These are phyloP conservation scores for Fraxinus ornus DNA, from an alignment of 305 asterid species.

Conservation along the genomic window DNA sequence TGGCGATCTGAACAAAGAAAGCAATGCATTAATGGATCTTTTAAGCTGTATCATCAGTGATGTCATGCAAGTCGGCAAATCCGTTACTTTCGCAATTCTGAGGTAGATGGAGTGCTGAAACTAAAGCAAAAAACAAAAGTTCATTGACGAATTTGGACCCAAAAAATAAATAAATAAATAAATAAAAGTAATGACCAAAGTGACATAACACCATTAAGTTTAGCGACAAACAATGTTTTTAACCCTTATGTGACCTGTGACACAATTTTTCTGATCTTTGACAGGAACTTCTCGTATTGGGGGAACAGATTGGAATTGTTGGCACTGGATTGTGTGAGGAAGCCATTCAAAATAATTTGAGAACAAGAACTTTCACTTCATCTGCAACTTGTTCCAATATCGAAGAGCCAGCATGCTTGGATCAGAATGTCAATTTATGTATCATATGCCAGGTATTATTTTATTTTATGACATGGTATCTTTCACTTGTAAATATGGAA, in stretches of 20 bases:
- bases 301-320: constrained; percentile 51
- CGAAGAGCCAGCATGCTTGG: constrained; percentile 20
- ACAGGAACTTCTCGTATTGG: constrained; percentile 57
- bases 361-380: constrained; percentile 33
- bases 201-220: neutral
- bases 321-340: constrained; percentile 46
- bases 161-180: too few relatives aligned
- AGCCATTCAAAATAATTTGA: constrained; percentile 30
- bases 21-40: neutral
- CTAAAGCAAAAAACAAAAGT: neutral
- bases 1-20: neutral
- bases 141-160: neutral
- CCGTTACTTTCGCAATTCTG: neutral
- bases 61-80: neutral
- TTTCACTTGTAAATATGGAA: neutral
- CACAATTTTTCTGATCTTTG: neutral
- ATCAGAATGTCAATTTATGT: constrained; percentile 37
- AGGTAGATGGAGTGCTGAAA: neutral
- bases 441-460: constrained; percentile 45
- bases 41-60: neutral
- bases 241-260: neutral
- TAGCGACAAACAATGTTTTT: neutral
- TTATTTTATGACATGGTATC: neutral
- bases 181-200: neutral
- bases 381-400: constrained; percentile 10